phyloP scores from a whole-genome alignment of 495 filamentous ascomycete genomes.

The Thozetella sp. region DNA sequence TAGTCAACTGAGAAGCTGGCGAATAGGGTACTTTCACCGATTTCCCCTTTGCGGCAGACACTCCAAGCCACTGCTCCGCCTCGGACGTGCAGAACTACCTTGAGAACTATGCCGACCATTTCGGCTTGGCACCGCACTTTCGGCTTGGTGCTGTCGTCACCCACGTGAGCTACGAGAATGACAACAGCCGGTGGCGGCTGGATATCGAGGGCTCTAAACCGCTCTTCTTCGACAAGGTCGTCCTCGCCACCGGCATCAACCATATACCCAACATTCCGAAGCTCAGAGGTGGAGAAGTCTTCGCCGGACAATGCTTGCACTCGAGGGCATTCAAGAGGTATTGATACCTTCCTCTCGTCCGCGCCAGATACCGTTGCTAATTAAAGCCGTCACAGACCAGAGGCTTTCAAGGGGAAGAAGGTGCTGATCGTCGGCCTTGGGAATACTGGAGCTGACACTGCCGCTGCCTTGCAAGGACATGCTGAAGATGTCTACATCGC shows the following conservation, averaged over 20 bases:
- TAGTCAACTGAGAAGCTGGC: neutral
- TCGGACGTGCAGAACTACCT: neutral
- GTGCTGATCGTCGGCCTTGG: constrained; percentile 15
- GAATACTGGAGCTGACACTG: constrained; percentile 15
- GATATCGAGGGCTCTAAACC: neutral
- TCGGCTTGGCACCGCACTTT: neutral
- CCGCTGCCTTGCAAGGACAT: constrained; percentile 9
- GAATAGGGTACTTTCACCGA: neutral
- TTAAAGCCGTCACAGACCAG: constrained; percentile 4
- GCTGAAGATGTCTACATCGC: constrained; percentile 13
- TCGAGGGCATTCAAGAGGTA: neutral
- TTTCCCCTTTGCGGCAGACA: neutral
- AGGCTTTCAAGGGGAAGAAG: constrained; percentile 13
- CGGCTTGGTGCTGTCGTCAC: neutral
- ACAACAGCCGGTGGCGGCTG: neutral
- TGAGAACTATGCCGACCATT: neutral
- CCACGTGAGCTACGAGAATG: neutral
- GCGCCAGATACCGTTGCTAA: neutral
- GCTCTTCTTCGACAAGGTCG: neutral
- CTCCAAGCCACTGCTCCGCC: neutral
- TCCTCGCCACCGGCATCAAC: neutral
- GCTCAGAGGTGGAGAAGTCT: neutral
- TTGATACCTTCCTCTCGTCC: neutral
- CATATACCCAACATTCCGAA: neutral
- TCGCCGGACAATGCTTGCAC: neutral